These are phyloP conservation scores for Pholiota microspora DNA, from an alignment of 768 basidiomycete species.

Conservation along the genomic window DNA sequence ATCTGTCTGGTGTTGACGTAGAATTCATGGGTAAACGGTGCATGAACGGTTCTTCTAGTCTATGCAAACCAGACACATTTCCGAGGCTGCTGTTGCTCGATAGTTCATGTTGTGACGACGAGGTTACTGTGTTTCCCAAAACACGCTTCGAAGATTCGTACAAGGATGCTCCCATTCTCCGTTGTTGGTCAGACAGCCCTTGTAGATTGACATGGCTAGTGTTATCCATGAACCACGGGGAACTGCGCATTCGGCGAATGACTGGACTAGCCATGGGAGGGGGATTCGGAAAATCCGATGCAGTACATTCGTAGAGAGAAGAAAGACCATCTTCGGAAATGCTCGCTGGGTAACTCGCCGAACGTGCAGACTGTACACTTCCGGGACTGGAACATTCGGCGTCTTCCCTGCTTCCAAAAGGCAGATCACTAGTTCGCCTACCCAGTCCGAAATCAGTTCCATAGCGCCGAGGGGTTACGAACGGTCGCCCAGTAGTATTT, in stretches of 20 bases:
- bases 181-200: conserved; percentile 1
- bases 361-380: neutral
- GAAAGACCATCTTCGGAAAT: conserved; percentile 32
- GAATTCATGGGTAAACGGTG: neutral
- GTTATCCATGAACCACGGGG: conserved; percentile 34
- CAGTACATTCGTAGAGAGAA: conserved; percentile 28
- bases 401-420: neutral
- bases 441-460: conserved; percentile 7
- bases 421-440: neutral
- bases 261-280: conserved; percentile 38
- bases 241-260: conserved; percentile 42
- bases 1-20: neutral
- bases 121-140: neutral
- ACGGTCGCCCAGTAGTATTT: neutral
- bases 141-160: neutral
- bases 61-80: neutral
- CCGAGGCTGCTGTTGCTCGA: neutral
- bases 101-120: neutral
- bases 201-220: neutral
- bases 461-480: neutral
- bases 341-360: conserved; percentile 3
- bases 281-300: conserved; percentile 40
- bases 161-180: neutral
- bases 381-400: neutral
- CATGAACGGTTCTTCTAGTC: neutral